Percentiles rank a stretch among this genome's conserved stretches.
These are phyloP conservation scores for Lineolata rhizophorae DNA, from an alignment of 495 filamentous ascomycete genomes.

Conservation along the genomic window DNA sequence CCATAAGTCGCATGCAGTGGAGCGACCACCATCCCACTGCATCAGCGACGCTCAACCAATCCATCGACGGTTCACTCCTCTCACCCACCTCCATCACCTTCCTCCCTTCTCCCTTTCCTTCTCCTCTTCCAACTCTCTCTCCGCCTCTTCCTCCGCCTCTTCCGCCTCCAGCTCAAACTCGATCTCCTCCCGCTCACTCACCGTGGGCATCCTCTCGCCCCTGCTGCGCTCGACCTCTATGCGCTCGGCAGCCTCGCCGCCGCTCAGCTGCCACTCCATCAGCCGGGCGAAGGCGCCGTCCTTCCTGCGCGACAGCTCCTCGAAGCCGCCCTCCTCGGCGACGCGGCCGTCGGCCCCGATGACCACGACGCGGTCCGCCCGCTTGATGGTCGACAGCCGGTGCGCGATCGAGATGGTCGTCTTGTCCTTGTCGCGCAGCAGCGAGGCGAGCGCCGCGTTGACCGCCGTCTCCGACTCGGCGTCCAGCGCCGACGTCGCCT, in stretches of 20 bases:
- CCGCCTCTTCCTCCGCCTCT: conserved; percentile 6
- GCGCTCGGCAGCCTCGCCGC: conserved; percentile 19
- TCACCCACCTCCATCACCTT: too few species aligned
- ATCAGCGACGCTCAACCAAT: too few species aligned
- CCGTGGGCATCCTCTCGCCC: conserved; percentile 2
- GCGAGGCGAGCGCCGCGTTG: conserved; percentile 60
- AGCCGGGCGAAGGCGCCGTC: conserved; percentile 75
- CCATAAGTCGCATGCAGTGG: too few species aligned
- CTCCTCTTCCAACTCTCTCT: conserved; percentile 9
- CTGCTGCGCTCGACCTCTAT: conserved; percentile 2
- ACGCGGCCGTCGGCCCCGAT: conserved; percentile 66
- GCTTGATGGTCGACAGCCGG: conserved; percentile 85
- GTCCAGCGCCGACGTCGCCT: conserved; percentile 57
- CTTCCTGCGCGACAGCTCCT: conserved; percentile 43
- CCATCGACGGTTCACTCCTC: too few species aligned
- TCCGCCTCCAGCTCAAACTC: conserved; percentile 10
- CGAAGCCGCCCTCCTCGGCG: conserved; percentile 72
- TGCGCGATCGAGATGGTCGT: conserved; percentile 96
- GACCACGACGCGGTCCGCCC: conserved; percentile 79
- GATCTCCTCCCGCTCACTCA: conserved; percentile 20
- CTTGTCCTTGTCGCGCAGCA: conserved; percentile 67
- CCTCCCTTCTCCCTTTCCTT: too few species aligned
- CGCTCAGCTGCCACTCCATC: conserved; percentile 98
- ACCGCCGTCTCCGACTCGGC: conserved; percentile 96
- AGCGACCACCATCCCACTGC: too few species aligned